phyloP scores from a whole-genome alignment of 441 rosid genomes.

The Croton setiger region DNA sequence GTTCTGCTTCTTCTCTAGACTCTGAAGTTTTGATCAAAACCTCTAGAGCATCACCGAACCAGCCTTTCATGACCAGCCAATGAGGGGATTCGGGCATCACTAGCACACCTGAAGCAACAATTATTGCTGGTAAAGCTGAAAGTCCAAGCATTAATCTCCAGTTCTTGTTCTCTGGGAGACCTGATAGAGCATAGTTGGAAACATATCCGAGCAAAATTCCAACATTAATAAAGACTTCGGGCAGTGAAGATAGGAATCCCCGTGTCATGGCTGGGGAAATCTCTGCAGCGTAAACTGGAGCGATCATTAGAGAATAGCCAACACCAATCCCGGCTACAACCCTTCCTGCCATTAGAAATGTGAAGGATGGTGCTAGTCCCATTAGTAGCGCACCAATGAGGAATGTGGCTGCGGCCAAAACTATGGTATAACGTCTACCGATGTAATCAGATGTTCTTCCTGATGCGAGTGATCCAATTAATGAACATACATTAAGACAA shows the following conservation, averaged over 20 bases:
- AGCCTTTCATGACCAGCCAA: conserved; percentile 63
- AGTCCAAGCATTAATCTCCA: conserved; percentile 74
- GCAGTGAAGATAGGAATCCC: conserved; percentile 64
- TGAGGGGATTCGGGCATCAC: conserved; percentile 68
- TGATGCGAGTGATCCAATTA: conserved; percentile 54
- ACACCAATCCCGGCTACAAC: conserved; percentile 61
- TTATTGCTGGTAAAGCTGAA: conserved; percentile 48
- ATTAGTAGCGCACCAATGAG: conserved; percentile 55
- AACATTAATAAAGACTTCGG: conserved; percentile 56
- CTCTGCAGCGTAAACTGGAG: conserved; percentile 61
- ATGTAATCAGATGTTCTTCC: conserved; percentile 59
- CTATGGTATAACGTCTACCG: conserved; percentile 53
- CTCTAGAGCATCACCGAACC: conserved; percentile 36
- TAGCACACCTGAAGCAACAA: conserved; percentile 44
- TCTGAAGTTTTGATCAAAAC: conserved; percentile 46
- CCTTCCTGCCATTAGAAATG: conserved; percentile 56
- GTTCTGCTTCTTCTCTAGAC: conserved; percentile 40
- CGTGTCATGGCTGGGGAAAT: conserved; percentile 50
- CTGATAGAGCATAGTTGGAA: conserved; percentile 43
- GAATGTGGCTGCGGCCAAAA: conserved; percentile 54
- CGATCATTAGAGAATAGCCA: conserved; percentile 66
- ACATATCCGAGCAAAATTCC: conserved; percentile 67
- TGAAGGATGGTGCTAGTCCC: conserved; percentile 60
- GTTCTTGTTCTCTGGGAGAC: conserved; percentile 35
- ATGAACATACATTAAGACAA: conserved; percentile 47